phyloP scores from a whole-genome alignment of 2,329 filamentous ascomycete species.

The Venturia carpophila region DNA sequence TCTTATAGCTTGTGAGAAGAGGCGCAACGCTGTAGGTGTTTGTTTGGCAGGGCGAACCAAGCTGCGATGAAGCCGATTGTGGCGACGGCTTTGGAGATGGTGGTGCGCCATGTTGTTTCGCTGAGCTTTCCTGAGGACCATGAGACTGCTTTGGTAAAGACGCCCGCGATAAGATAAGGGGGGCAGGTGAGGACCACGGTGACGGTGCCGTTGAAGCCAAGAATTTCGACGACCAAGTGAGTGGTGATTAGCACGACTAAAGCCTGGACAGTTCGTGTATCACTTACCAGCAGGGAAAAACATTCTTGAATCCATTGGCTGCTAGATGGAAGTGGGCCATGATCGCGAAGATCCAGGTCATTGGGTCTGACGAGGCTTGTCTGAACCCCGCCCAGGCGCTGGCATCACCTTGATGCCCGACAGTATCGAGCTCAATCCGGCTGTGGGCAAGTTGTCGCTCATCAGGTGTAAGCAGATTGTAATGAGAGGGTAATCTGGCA shows the following conservation, averaged over 20 bases:
- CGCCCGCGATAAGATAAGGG: conserved; percentile 45
- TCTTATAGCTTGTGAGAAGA: no score
- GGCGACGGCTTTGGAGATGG: conserved; percentile 35
- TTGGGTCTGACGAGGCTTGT: conserved; percentile 26
- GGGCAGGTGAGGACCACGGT: conserved; percentile 30
- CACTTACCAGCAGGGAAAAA: conserved; percentile 25
- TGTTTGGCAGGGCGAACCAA: conserved; percentile 25
- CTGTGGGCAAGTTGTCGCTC: conserved; percentile 17
- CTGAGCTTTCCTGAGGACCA: conserved; percentile 45
- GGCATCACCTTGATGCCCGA: conserved; percentile 23
- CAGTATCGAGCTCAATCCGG: conserved; percentile 8
- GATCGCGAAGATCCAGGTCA: conserved; percentile 28
- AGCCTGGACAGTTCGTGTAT: not conserved
- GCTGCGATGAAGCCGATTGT: conserved; percentile 39
- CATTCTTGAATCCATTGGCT: conserved; percentile 27
- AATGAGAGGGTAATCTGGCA: conserved; percentile 17
- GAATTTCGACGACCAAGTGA: not conserved
- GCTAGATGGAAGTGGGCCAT: conserved; percentile 22
- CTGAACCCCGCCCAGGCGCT: conserved; percentile 26
- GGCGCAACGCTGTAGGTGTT: no score
- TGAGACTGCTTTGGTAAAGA: conserved; percentile 40
- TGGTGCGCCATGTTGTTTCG: conserved; percentile 46
- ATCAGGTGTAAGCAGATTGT: conserved; percentile 13
- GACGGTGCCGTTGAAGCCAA: not conserved
- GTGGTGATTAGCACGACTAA: not conserved